phyloP scores from a whole-genome alignment of 176 grass and related monocot genomes.

The Avena insularis region DNA sequence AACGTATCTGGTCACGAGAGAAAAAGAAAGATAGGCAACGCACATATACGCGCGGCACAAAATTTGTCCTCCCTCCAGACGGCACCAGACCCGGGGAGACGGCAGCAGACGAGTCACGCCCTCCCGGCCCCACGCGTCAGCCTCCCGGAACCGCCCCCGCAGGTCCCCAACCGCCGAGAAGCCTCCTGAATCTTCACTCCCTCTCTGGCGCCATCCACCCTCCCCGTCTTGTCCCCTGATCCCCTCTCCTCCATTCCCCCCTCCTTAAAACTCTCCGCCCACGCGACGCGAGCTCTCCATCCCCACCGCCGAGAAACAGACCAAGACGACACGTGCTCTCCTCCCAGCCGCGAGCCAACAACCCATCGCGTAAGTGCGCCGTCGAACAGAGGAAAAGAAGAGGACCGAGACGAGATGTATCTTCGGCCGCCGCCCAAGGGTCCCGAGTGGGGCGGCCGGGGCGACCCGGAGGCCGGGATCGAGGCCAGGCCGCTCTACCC shows the following conservation, averaged over 20 bases:
- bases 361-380: no score
- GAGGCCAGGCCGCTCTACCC: conserved; percentile 65
- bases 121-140: conserved; percentile 35
- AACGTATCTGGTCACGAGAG: conserved; percentile 19
- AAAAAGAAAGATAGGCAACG: conserved; percentile 5
- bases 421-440: conserved; percentile 62
- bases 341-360: background rate
- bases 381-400: background rate
- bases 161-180: background rate
- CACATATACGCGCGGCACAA: background rate
- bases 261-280: conserved; percentile 40
- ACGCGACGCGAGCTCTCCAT: background rate
- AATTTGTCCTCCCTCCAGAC: conserved; percentile 16
- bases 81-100: conserved; percentile 20
- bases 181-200: conserved; percentile 53
- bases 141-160: background rate
- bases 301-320: background rate
- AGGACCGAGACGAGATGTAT: conserved; percentile 53
- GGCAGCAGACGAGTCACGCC: background rate
- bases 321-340: conserved; percentile 10
- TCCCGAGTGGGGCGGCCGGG: conserved; percentile 28
- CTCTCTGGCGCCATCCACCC: conserved; percentile 35
- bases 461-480: conserved; percentile 62
- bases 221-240: background rate
- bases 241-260: background rate